Evolutionary conservation across 352 stramenopile species (phyloP).

Genomic region (Blastocystis sp.): DNA sequence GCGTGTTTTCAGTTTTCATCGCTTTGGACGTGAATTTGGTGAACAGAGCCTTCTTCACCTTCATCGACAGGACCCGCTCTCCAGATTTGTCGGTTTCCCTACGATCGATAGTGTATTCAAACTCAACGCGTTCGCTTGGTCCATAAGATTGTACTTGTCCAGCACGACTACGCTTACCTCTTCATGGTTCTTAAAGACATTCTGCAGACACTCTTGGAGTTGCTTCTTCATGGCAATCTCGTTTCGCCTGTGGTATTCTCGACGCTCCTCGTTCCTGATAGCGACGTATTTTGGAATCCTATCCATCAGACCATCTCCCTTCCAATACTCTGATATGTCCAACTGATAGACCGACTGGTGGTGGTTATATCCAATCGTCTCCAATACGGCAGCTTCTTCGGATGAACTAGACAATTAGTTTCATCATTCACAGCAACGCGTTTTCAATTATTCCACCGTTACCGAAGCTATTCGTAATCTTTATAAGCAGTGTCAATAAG

Average conservation of each 20-base stretch:
- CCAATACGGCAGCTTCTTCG: not conserved
- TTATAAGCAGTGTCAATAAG: no score
- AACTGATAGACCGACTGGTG: not conserved
- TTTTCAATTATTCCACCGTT: not conserved
- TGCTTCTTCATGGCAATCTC: slow-evolving; percentile 25
- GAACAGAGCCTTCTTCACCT: not conserved
- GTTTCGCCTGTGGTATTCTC: not conserved
- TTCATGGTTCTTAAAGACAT: not conserved
- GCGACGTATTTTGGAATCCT: not conserved
- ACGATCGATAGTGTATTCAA: no score
- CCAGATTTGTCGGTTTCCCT: no score
- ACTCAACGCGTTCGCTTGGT: no score
- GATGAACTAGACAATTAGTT: not conserved
- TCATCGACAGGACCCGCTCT: no score
- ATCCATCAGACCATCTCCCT: not conserved
- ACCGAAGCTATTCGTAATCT: no score
- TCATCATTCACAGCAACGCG: not conserved
- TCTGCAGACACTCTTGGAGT: not conserved
- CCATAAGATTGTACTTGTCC: not conserved
- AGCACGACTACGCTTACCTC: not conserved
- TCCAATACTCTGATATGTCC: not conserved
- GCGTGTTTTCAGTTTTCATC: not conserved
- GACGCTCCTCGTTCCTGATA: slow-evolving; percentile 13
- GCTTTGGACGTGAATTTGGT: not conserved
- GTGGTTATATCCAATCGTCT: slow-evolving; percentile 1